Evolutionary conservation across 768 basidiomycete genomes (phyloP).

Genomic region (Tulasnella sp.): DNA sequence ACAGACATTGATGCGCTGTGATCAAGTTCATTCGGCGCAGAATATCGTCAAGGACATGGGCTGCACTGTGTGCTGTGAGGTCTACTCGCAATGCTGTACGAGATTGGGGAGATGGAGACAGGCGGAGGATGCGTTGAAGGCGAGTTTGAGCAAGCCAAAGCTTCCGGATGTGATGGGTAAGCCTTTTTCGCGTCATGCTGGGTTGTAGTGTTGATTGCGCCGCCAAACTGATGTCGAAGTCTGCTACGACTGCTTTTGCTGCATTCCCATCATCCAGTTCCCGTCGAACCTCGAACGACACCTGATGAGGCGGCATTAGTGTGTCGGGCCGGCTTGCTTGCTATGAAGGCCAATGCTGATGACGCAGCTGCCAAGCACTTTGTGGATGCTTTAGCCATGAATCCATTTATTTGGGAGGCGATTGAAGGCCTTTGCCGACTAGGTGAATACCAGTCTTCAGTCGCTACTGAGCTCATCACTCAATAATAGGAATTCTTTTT

Average conservation of each 20-base stretch:
- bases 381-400: constrained; percentile 53
- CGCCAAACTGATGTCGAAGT: not conserved
- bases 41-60: constrained; percentile 54
- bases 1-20: constrained; percentile 54
- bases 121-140: constrained; percentile 32
- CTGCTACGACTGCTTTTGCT: too few relatives aligned
- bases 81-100: constrained; percentile 67
- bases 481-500: not conserved
- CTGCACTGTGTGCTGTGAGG: constrained; percentile 66
- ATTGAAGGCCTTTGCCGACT: constrained; percentile 76
- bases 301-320: constrained; percentile 63
- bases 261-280: not conserved
- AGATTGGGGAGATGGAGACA: constrained; percentile 63
- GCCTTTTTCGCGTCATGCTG: not conserved
- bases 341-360: constrained; percentile 65
- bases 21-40: constrained; percentile 64
- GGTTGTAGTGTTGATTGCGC: constrained; percentile 1
- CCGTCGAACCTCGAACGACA: constrained; percentile 36
- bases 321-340: constrained; percentile 66
- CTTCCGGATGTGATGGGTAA: constrained; percentile 35
- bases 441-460: constrained; percentile 37
- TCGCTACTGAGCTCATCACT: not conserved
- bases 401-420: constrained; percentile 86
- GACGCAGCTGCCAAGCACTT: constrained; percentile 64
- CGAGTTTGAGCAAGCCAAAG: constrained; percentile 37